Evolutionary conservation across 106 monocot species (phyloP), one percentile per base, ranked within the genome.

Genomic region (Acanthochlamys bracteata): DNA sequence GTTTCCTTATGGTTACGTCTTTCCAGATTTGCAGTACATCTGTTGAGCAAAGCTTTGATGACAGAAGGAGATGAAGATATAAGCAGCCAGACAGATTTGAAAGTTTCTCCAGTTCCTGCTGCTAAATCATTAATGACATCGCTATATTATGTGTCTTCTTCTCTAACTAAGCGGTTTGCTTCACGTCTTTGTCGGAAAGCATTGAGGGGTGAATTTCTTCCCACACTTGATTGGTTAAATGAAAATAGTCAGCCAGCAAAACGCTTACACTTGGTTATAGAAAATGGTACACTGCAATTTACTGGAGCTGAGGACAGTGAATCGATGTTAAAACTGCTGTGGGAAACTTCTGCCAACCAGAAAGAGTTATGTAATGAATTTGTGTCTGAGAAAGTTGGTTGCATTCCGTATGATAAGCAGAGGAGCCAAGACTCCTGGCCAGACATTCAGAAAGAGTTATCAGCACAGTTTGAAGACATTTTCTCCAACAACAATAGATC

Each of bases 1-100:
- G 54, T 59, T 71, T 91, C 65, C 73, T 67, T 96, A 46, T 96
- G 87, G 91, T 69, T 69, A n/a, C 77, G 66, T 43, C 21, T 85
- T 14, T 72, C 41, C 45, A 70, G 42, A 62, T 84, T 88, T 53
- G 55, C 51, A 49, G 67, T 73, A 67, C 52, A 78, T 39, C 66
- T 75, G 19, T 64, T 90, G 62, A 73, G 61, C 39, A 73, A 77
- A 41, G 59, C 70, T 42, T 39, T 71, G 42, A 49, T 13, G 39
- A 70, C 25, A 51, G 66, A 70, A 41, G 64, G 12, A 13, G 20
- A 41, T 56, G 71, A 80, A 63, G 60, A 70, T 73, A 62, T 60
- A 62, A 66, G 24, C 23, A 65, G 20, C 64, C 65, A 23, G 20
- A 25, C 46, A 10, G 45, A 68, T 63, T 22, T 64, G 60, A 82